phyloP scores from a whole-genome alignment of 1,139 yeast species.

The Tardiomyces blankii region DNA sequence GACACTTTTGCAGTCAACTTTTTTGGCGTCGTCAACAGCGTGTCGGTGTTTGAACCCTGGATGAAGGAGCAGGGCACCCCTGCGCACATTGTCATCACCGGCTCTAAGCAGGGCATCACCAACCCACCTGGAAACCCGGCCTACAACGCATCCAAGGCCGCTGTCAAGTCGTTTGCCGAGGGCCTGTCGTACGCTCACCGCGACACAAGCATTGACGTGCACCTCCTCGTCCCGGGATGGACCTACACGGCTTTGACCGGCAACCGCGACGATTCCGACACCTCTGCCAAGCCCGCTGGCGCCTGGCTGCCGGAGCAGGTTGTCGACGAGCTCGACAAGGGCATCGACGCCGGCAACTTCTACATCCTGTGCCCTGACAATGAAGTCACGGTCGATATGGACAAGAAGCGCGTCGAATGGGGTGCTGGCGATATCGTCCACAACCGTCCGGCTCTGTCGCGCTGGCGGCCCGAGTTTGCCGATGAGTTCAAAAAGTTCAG shows the following conservation, averaged over 20 bases:
- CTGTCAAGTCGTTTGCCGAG: constrained; percentile 18
- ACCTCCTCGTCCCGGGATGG: constrained; percentile 21
- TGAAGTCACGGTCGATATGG: constrained; percentile 15
- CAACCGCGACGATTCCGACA: constrained; percentile 8
- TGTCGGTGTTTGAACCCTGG: constrained; percentile 14
- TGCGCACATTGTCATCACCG: constrained; percentile 16
- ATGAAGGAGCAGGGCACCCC: constrained; percentile 10
- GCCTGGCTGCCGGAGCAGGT: constrained; percentile 22
- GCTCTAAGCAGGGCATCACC: constrained; percentile 22
- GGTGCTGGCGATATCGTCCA: constrained; percentile 13
- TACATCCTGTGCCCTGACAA: constrained; percentile 21
- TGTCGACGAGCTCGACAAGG: constrained; percentile 13
- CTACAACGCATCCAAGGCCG: constrained; percentile 22
- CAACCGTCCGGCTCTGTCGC: constrained; percentile 16
- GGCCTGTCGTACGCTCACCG: constrained; percentile 16
- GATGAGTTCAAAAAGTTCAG: constrained; percentile 12
- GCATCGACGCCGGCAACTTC: constrained; percentile 11
- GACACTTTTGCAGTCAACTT: constrained; percentile 16
- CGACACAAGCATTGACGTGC: constrained; percentile 13
- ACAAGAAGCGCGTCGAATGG: constrained; percentile 18
- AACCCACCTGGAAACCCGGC: constrained; percentile 23
- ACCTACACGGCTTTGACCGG: constrained; percentile 17
- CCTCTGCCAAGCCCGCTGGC: constrained; percentile 16
- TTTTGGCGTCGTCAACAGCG: constrained; percentile 17
- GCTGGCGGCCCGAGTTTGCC: constrained; percentile 19